phyloP scores from a whole-genome alignment of 768 basidiomycete genomes.

The Tubosaeta brunneosetosa region DNA sequence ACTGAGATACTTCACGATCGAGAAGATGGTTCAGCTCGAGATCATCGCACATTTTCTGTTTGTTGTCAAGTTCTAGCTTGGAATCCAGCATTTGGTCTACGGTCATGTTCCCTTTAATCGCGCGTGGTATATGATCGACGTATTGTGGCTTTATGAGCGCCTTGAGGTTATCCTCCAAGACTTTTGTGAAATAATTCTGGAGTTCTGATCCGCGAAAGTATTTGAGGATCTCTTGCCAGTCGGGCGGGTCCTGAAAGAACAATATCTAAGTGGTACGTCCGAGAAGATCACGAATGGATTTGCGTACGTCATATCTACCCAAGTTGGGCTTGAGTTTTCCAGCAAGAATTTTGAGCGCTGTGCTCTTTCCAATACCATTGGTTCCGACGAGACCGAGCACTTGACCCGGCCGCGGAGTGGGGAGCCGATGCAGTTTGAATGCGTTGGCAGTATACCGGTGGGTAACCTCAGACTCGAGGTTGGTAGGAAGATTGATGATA shows the following conservation, averaged over 20 bases:
- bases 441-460: constrained; percentile 98
- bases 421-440: constrained; percentile 97
- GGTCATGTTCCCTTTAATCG: constrained; percentile 85
- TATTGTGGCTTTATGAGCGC: constrained; percentile 99
- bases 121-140: constrained; percentile 96
- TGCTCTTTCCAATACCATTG: constrained; percentile 99
- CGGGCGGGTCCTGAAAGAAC: constrained; percentile 78
- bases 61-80: constrained; percentile 87
- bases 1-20: constrained; percentile 75
- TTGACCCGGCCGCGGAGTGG: constrained; percentile 95
- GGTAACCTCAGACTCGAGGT: constrained; percentile 92
- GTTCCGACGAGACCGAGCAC: constrained; percentile 98
- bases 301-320: constrained; percentile 86
- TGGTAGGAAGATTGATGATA: constrained; percentile 98
- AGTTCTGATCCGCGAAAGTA: constrained; percentile 98
- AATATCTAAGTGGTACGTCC: background rate
- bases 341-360: constrained; percentile 92
- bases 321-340: constrained; percentile 98
- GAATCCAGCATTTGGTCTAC: constrained; percentile 90
- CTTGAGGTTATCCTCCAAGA: constrained; percentile 96
- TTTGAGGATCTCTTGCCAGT: constrained; percentile 98
- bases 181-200: constrained; percentile 99
- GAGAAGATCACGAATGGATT: background rate
- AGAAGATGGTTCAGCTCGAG: constrained; percentile 86
- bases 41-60: constrained; percentile 77